Evolutionary conservation across 2,329 filamentous ascomycete species (phyloP).

Genomic region (Trichophyton simii): DNA sequence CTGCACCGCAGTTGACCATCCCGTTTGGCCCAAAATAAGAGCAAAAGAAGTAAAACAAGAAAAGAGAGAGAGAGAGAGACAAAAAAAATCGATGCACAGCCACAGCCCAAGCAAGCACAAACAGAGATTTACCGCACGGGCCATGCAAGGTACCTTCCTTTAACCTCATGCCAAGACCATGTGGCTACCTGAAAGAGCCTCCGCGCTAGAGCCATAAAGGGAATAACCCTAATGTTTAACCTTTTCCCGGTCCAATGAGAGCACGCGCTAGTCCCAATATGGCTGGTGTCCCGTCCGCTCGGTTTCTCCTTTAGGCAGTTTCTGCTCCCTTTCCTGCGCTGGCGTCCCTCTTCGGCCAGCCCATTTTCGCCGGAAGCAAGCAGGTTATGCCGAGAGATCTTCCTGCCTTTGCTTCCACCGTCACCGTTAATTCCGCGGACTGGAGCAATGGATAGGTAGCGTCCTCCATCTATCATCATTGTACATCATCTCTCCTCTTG

Average conservation of each 20-base stretch:
- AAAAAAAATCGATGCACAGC: background rate
- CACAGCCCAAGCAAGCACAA: background rate
- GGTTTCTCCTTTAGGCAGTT: background rate
- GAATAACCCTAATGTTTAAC: background rate
- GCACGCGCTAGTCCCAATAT: background rate
- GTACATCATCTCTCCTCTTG: too few relatives aligned
- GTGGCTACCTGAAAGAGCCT: conserved; percentile 4
- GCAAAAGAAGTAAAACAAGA: too few relatives aligned
- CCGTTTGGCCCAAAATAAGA: too few relatives aligned
- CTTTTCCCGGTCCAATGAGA: background rate
- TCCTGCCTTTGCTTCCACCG: too few relatives aligned
- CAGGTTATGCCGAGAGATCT: background rate
- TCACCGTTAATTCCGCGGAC: too few relatives aligned
- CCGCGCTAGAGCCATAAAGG: background rate
- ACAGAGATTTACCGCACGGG: conserved; percentile 2
- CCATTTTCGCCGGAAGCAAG: background rate
- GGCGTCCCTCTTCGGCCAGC: background rate
- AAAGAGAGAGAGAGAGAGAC: too few relatives aligned
- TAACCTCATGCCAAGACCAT: conserved; percentile 3
- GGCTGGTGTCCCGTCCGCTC: background rate
- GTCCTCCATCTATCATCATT: too few relatives aligned
- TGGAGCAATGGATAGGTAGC: too few relatives aligned
- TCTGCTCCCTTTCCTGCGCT: background rate
- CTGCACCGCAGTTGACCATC: too few relatives aligned
- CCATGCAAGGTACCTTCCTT: background rate